Base-by-base conservation (phyloP, 2,329 filamentous ascomycete species). In the Penicillium paneum region DNA sequence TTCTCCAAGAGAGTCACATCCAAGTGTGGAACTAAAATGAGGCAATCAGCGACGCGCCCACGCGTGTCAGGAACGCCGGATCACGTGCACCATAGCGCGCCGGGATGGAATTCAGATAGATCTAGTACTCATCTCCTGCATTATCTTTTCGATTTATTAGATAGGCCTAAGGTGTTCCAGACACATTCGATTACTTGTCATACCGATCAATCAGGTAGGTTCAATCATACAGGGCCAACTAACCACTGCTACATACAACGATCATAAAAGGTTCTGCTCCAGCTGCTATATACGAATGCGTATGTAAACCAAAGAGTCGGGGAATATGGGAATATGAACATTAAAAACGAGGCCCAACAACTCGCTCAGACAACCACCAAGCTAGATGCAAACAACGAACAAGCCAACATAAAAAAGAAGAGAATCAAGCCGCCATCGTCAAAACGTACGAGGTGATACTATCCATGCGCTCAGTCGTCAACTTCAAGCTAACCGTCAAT, bases 391-490 rank as follows among this genome's bases (percentile, higher is more conserved):
- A 35, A 49, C 12, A 31, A 8, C 1, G 7, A 48, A 29, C 11
- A 26, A 42, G 17, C n/a, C 8, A 48, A 31, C 5, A 11, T 8
- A 12, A 19, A 7, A 26, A 47, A 34, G n/a, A n/a, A 35, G 15
- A 17, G 19, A 21, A 35, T 53, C 50, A 53, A 48, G 50, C 50
- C 15, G 50, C 50, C 50, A 49, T 53, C 29, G 50, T 49, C 21
- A 64, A 54, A 32, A 79, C 78, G 70, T 74, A 82, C 71, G 79
- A 81, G 24, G 83, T 86, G 59, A 87, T 84, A 51, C 82, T 81
- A 66, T 84, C 83, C 91, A 97, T 96, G 63, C 94, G 82, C 81
- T 99, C 94, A 53, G 88, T 95, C 39, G 93, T 97, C 71, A 99
- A 74, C 79, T 96, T 97, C 69, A 99, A 73, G n/a, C 89, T 89